Conservation (phyloP, 116 monocot genomes). For the Papilionanthe hybrid region DNA sequence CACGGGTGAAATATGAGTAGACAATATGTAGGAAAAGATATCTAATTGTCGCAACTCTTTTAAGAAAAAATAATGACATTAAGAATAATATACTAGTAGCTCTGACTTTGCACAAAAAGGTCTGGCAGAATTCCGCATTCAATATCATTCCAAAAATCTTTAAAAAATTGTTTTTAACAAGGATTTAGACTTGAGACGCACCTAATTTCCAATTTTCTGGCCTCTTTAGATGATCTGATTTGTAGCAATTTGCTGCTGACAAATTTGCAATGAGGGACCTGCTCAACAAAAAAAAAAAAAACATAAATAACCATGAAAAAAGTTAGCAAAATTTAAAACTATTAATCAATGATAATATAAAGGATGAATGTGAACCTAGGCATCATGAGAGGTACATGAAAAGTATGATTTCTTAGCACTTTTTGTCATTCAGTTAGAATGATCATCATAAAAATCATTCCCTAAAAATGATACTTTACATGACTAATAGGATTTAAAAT, state of each 20-base stretch:
- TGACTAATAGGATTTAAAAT: no score
- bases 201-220: constrained; percentile 92
- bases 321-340: not conserved
- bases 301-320: constrained; percentile 4
- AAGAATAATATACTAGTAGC: not conserved
- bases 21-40: no score
- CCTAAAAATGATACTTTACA: no score
- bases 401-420: no score
- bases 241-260: constrained; percentile 90
- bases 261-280: constrained; percentile 88
- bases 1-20: no score
- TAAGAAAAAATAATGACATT: not conserved
- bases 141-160: not conserved
- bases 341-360: no score
- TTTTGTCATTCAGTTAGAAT: no score
- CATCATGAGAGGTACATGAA: no score
- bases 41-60: no score
- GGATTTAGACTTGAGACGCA: constrained; percentile 7
- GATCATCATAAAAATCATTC: no score
- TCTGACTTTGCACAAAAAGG: not conserved
- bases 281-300: constrained; percentile 3
- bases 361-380: no score
- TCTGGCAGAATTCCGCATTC: not conserved
- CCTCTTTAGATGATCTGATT: constrained; percentile 78
- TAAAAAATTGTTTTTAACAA: not conserved